Conservation (phyloP, 257 asterid genomes). For the Thymus quinquecostatus region DNA sequence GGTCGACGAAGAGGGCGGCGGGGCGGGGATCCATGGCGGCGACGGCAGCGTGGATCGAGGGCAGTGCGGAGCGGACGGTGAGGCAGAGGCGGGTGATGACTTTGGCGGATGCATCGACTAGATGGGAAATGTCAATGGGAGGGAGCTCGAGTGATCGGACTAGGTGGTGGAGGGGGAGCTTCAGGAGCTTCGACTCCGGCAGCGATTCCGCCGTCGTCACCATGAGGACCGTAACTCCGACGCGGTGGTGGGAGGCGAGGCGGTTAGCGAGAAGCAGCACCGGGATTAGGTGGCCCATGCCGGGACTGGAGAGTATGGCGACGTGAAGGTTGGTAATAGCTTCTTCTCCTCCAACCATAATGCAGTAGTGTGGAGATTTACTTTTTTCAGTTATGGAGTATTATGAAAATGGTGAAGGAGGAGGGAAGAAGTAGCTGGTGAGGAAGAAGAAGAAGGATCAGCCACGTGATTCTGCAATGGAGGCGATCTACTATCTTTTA, state of each 20-base stretch:
- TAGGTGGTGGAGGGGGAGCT: conserved; percentile 26
- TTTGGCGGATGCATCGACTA: conserved; percentile 45
- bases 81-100: conserved; percentile 43
- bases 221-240: conserved; percentile 44
- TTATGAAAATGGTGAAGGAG: no score
- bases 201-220: conserved; percentile 41
- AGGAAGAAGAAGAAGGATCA: no score
- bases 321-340: conserved; percentile 35
- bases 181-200: conserved; percentile 41
- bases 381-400: no score
- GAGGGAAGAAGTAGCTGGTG: no score
- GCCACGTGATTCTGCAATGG: no score
- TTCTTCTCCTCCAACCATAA: no score
- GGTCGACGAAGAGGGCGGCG: conserved; percentile 57
- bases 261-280: conserved; percentile 51
- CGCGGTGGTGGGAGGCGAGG: conserved; percentile 53
- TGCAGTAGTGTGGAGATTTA: no score
- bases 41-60: conserved; percentile 46
- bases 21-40: conserved; percentile 49
- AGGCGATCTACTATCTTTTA: no score
- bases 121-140: conserved; percentile 47
- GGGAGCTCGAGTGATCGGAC: conserved; percentile 47
- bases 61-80: conserved; percentile 50
- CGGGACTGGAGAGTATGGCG: conserved; percentile 64
- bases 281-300: conserved; percentile 79